Conservation (phyloP, 1,284 basidiomycete genomes). For the Ustilago hordei region DNA sequence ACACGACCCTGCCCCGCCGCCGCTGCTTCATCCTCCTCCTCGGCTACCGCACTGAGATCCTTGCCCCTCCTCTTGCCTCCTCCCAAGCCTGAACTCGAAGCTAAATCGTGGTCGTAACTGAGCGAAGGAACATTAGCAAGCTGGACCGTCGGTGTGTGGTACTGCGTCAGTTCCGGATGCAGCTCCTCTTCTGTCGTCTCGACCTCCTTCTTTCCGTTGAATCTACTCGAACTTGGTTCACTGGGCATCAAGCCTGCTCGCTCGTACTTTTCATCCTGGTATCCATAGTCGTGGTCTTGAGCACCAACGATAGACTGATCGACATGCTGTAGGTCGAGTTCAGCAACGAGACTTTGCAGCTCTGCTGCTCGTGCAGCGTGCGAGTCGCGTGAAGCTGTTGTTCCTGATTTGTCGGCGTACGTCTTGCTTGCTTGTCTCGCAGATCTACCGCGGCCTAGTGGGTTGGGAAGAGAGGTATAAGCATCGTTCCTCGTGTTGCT, state of each 20-base stretch:
- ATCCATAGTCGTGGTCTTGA: slow-evolving; percentile 22
- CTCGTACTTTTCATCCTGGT: slow-evolving; percentile 38
- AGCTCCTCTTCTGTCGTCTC: slow-evolving; percentile 5
- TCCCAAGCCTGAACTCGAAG: not conserved
- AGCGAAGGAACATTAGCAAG: slow-evolving; percentile 44
- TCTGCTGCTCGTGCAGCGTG: slow-evolving; percentile 26
- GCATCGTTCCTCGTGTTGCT: slow-evolving; percentile 6
- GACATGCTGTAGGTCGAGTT: slow-evolving; percentile 42
- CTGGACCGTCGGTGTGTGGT: slow-evolving; percentile 27
- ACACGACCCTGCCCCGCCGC: not conserved
- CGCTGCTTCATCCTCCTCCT: slow-evolving; percentile 12
- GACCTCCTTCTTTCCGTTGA: slow-evolving; percentile 1
- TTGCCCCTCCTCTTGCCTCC: not conserved
- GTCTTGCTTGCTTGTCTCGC: slow-evolving; percentile 10
- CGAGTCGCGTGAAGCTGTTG: slow-evolving; percentile 10
- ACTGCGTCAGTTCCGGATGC: slow-evolving; percentile 45
- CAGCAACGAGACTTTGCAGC: slow-evolving; percentile 35
- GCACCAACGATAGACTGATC: slow-evolving; percentile 15
- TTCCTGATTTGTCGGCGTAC: not conserved
- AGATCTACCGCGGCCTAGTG: not conserved
- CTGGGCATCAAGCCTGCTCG: slow-evolving; percentile 15
- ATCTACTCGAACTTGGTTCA: not conserved
- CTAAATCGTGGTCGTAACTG: slow-evolving; percentile 18
- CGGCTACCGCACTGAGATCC: slow-evolving; percentile 18
- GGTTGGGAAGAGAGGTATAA: slow-evolving; percentile 13